Base-by-base conservation (phyloP, 495 filamentous ascomycete genomes). In the Aspergillus biplanus region DNA sequence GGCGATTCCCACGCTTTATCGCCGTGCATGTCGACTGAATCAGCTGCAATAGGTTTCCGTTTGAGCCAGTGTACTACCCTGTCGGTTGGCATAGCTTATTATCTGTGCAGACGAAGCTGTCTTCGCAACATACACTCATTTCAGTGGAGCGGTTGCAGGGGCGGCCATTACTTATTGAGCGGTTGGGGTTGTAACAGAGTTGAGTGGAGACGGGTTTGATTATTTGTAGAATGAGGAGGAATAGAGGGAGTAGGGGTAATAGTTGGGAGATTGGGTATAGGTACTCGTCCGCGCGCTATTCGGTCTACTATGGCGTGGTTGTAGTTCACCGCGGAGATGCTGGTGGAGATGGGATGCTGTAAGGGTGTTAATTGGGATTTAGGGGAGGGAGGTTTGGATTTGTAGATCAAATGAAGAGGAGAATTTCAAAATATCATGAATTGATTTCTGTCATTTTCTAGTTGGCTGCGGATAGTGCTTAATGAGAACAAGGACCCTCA, bases 61-160 rank as follows among this genome's bases (percentile, higher is more conserved):
- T 18, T 27, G 47, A 39, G 15, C 59, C 33, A 12, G 37, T 15
- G 33, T 47, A 60, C 44, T 46, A 50, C 15, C 47, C 59, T 33
- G 11, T 7, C 21, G 59, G 49, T 35, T 61, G 59, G 49, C 48
- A 54, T 4, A 61, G 49, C 6, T 7, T 9, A 13, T 32, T 54
- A 4, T n/a, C 52, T 9, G 49, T 61, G 59, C 59, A 53, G 32
- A 61, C 16, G 59, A 61, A 61, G 9, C 58, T 49, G 11, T 61
- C 32, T 18, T 33, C 32, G 34, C 58, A 61, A 35, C 49, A 61
- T 12, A 61, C 58, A 15, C 58, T 61, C 31, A 37, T n/a, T 3
- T 32, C n/a, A n/a, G n/a, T 48, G 0, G 32, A 21, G 32, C 31
- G n/a, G 9, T 54, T 54, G 42, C 59, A 61, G 7, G 59, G 47